A percentile compares a stretch with the other conserved stretches of the same genome.
These are phyloP conservation scores for Quercus aquifolioides DNA, from an alignment of 306 rosid species.

Conservation along the genomic window DNA sequence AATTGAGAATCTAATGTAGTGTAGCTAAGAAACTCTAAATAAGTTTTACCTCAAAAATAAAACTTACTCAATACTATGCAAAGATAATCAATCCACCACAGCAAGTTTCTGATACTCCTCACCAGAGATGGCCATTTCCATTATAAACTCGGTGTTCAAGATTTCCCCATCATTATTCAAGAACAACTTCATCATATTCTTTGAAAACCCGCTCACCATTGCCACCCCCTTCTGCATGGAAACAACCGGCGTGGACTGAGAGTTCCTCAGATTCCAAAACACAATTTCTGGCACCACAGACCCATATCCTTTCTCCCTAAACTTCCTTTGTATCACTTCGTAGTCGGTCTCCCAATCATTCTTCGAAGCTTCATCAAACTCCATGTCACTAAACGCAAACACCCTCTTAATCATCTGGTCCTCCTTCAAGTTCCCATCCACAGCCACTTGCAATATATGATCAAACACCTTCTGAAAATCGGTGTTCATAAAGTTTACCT, in stretches of 20 bases:
- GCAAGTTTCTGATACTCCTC: constrained; percentile 38
- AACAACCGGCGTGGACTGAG: constrained; percentile 47
- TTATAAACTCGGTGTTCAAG: constrained; percentile 23
- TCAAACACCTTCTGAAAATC: constrained; percentile 70
- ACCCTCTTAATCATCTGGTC: constrained; percentile 66
- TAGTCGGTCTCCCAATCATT: constrained; percentile 71
- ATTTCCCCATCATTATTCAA: constrained; percentile 42
- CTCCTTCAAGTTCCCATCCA: constrained; percentile 44
- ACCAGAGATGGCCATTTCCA: constrained; percentile 48
- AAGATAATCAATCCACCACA: constrained; percentile 29
- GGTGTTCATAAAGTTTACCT: constrained; percentile 37
- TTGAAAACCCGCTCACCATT: constrained; percentile 63
- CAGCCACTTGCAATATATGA: constrained; percentile 48
- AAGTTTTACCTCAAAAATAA: too few species aligned
- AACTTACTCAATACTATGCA: too few species aligned
- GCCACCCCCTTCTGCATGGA: constrained; percentile 60
- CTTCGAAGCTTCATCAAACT: constrained; percentile 46
- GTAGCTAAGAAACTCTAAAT: too few species aligned
- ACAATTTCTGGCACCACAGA: constrained; percentile 56
- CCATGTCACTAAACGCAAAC: constrained; percentile 75
- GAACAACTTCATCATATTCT: constrained; percentile 65
- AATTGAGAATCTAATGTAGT: too few species aligned
- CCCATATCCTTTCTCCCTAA: constrained; percentile 45
- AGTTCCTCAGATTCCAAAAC: constrained; percentile 72
- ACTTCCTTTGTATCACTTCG: constrained; percentile 50